Base-by-base conservation (phyloP, 495 filamentous ascomycete species). In the Corynascus novoguineensis region DNA sequence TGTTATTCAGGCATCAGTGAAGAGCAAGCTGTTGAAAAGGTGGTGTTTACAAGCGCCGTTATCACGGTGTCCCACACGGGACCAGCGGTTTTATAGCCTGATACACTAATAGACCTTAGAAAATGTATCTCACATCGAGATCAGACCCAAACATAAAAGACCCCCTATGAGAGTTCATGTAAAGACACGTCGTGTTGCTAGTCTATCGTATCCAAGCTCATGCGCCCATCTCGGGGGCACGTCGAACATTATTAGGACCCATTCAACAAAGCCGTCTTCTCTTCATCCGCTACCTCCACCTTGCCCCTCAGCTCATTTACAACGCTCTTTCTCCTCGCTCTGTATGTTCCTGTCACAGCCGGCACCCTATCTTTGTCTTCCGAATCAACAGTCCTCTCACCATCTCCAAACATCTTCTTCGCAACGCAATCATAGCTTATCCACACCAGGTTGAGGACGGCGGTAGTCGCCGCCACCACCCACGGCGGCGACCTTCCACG, bases 361-460 rank as follows among this genome's bases (percentile, higher is more conserved):
- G 31, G 55, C 17, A 40, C 22, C 14, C 29, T 64, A 0, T 58
- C 54, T 17, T 64, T 63, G 22, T 64, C 68, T 21, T 70, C 70
- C 50, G n/a, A n/a, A n/a, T 72, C 61, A 7, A 59, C 14, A 12
- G 90, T 93, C 70, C 87, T 79, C 81, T 97, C 93, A 15, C 93
- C 93, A 66, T 97, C 87, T 28, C 92, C 91, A 75, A 95, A 96
- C 0, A 87, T 12, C 24, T 53, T 62, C 61, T 80, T 81, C 50
- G 88, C 88, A 24, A 85, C 63, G 2, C 11, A 37, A 74, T 97
- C 92, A 75, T 98, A 95, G 52, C 69, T 80, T 58, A 54, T 61
- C 93, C 93, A 98, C 57, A 90, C 68, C 0, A 68, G 45, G 24
- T 67, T 71, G 44, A 86, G 80, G 0, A 88, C 3, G 5, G 68